Percentiles rank a stretch among this genome's conserved stretches.
Conservation (phyloP, 2,329 filamentous ascomycete genomes). For the Exophiala lecanii-corni region DNA sequence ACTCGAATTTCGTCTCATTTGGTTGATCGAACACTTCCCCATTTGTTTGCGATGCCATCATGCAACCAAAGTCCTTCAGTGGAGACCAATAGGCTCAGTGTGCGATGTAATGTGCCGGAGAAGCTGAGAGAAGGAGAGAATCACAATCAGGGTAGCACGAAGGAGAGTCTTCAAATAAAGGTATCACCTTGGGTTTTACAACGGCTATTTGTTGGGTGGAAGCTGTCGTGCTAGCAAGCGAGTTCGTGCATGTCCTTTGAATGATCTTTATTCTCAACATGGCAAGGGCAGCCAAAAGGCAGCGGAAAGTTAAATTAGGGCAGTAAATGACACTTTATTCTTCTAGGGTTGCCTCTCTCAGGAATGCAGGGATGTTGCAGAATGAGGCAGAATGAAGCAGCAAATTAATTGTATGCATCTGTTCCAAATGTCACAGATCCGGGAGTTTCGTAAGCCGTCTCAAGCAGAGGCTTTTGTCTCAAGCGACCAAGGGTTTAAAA, state of each 20-base stretch:
- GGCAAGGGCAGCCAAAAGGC: neutral
- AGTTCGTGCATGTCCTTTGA: slow-evolving; percentile 1
- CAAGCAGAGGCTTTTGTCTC: neutral
- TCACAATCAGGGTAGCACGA: slow-evolving; percentile 1
- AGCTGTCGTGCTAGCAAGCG: neutral
- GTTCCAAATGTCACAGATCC: neutral
- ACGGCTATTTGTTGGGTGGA: neutral
- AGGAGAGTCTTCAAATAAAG: slow-evolving; percentile 1
- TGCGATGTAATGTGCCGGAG: neutral
- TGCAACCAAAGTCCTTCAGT: neutral
- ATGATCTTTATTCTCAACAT: neutral
- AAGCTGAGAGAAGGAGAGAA: neutral
- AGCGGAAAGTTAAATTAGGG: neutral
- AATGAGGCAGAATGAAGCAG: too few species aligned
- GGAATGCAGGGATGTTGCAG: neutral
- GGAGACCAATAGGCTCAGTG: neutral
- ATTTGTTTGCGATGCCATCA: neutral
- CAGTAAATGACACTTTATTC: neutral
- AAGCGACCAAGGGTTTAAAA: neutral
- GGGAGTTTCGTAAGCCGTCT: neutral
- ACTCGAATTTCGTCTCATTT: slow-evolving; percentile 1
- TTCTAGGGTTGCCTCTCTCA: neutral
- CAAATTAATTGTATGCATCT: slow-evolving; percentile 1
- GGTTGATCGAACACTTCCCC: neutral
- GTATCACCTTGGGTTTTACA: neutral